Evolutionary conservation across 306 rosid genomes (phyloP).

Genomic region (Lablab purpureus): DNA sequence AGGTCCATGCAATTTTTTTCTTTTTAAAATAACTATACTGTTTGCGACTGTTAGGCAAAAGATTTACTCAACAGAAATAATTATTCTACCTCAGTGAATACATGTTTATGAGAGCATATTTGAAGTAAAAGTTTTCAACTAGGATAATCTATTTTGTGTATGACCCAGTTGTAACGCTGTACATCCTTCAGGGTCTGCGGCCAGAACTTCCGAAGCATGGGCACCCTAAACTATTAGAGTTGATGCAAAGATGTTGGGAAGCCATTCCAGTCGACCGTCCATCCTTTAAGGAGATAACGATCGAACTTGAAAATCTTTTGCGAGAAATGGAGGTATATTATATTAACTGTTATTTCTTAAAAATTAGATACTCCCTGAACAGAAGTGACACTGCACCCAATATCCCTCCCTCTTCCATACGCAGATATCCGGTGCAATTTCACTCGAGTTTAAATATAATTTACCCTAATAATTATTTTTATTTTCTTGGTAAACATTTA

Average conservation of each 20-base stretch:
- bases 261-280: constrained; percentile 80
- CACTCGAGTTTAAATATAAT: background rate
- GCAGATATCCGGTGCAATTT: background rate
- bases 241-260: constrained; percentile 98
- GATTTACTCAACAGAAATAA: constrained; percentile 3
- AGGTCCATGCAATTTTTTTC: too few relatives aligned
- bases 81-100: constrained; percentile 1
- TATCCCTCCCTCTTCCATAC: background rate
- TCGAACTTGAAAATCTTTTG: constrained; percentile 75
- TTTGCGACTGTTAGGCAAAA: background rate
- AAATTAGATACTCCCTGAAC: background rate
- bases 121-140: constrained; percentile 35
- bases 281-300: constrained; percentile 70
- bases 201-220: constrained; percentile 86
- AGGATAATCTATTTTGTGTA: constrained; percentile 10
- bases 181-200: constrained; percentile 77
- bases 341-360: background rate
- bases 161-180: constrained; percentile 35
- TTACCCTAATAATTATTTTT: background rate
- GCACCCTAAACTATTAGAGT: constrained; percentile 75
- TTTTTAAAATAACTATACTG: background rate
- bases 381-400: background rate
- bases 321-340: constrained; percentile 66
- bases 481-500: background rate
- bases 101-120: constrained; percentile 19